phyloP scores from a whole-genome alignment of 2,329 filamentous ascomycete species.

The Septoria linicola region DNA sequence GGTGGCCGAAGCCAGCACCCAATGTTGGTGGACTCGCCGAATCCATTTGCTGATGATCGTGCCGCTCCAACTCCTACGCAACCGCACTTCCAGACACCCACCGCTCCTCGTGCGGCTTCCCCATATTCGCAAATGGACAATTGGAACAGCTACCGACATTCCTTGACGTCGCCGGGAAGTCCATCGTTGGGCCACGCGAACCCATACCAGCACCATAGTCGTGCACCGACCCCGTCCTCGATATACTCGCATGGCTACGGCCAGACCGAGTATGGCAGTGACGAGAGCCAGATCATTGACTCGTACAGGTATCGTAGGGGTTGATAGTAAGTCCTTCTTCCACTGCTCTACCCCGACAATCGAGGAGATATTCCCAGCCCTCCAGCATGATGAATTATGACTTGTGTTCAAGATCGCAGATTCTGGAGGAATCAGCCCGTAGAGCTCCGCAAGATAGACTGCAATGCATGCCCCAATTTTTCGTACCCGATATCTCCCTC shows the following conservation, averaged over 20 bases:
- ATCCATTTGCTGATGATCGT: slow-evolving; percentile 3
- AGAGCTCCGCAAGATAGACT: neutral
- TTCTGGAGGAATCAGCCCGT: neutral
- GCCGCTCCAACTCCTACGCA: neutral
- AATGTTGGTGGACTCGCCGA: neutral
- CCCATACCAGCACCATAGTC: neutral
- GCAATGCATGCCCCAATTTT: slow-evolving; percentile 22
- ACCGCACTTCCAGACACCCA: neutral
- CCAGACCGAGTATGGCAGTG: neutral
- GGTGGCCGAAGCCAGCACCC: neutral
- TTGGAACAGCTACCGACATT: neutral
- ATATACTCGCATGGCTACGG: slow-evolving; percentile 1
- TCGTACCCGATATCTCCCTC: slow-evolving; percentile 38
- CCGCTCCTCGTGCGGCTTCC: neutral
- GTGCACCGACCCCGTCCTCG: neutral
- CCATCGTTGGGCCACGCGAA: neutral
- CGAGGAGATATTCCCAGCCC: neutral
- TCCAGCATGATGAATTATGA: no score
- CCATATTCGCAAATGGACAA: neutral
- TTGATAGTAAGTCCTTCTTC: neutral
- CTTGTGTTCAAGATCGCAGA: no score
- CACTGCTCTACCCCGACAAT: neutral
- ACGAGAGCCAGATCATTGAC: slow-evolving; percentile 13
- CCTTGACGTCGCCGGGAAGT: neutral
- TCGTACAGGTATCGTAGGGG: slow-evolving; percentile 4